phyloP scores from a whole-genome alignment of 169 alveolate species.

The Plasmodium knowlesi region DNA sequence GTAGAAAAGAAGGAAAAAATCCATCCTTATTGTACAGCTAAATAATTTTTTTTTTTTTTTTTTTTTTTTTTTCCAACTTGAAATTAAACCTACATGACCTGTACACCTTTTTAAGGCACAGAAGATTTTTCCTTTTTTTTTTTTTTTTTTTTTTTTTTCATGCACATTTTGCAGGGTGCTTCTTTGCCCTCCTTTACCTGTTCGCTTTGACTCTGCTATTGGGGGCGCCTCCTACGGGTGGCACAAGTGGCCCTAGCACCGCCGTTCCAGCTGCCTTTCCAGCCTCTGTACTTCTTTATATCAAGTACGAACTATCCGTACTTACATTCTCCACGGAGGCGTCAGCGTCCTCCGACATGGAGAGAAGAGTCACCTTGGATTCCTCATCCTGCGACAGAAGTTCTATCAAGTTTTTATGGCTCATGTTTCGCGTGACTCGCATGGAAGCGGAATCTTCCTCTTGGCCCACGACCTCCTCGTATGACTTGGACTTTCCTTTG shows the following conservation, averaged over 20 bases:
- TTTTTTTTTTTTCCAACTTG: slow-evolving; percentile 1
- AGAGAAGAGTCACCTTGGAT: not conserved
- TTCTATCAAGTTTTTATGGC: slow-evolving; percentile 23
- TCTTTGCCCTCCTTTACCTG: not conserved
- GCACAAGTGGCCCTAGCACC: too few species aligned
- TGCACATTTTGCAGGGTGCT: not conserved
- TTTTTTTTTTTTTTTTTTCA: not conserved
- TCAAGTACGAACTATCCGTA: slow-evolving; percentile 41
- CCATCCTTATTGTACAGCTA: not conserved
- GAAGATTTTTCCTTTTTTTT: not conserved
- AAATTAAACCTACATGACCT: not conserved
- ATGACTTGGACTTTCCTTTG: not conserved
- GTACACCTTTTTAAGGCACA: not conserved
- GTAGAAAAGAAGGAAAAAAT: too few species aligned
- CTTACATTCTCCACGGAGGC: slow-evolving; percentile 53
- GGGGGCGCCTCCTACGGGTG: not conserved
- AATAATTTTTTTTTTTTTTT: slow-evolving; percentile 26
- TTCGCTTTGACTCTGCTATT: too few species aligned
- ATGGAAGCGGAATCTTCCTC: not conserved
- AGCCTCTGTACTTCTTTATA: not conserved
- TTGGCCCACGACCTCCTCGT: not conserved
- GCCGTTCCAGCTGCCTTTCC: not conserved
- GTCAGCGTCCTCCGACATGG: slow-evolving; percentile 42
- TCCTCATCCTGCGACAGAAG: slow-evolving; percentile 60
- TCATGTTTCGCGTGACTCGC: slow-evolving; percentile 47